Evolutionary conservation across 2,329 filamentous ascomycete species (phyloP).

Genomic region (Thelonectria blattea): DNA sequence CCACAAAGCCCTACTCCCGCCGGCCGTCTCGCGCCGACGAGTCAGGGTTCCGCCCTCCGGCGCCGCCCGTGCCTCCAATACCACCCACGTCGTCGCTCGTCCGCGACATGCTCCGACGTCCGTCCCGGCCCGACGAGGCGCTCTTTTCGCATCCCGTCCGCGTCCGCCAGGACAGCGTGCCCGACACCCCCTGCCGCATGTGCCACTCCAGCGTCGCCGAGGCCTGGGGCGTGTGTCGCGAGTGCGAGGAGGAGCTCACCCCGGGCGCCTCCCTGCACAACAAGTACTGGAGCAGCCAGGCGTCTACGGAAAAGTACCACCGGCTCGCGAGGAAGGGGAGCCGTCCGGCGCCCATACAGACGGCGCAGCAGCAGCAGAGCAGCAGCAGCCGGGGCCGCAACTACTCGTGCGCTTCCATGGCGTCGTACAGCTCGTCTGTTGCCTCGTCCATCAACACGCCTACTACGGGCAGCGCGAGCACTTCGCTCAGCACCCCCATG

Average conservation of each 20-base stretch:
- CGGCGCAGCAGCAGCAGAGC: slow-evolving; percentile 2
- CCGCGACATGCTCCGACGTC: slow-evolving; percentile 20
- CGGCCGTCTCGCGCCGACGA: neutral
- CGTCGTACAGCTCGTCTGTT: slow-evolving; percentile 11
- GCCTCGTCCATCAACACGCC: neutral
- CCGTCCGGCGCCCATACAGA: slow-evolving; percentile 27
- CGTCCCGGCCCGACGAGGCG: slow-evolving; percentile 28
- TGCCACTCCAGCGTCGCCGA: slow-evolving; percentile 35
- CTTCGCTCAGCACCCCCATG: neutral
- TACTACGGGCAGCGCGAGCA: slow-evolving; percentile 21
- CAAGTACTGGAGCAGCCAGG: slow-evolving; percentile 17
- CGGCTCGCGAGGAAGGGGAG: slow-evolving; percentile 19
- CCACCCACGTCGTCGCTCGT: neutral
- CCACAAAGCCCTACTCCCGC: neutral
- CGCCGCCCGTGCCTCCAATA: neutral
- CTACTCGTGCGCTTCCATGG: slow-evolving; percentile 10
- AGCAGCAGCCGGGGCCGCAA: neutral
- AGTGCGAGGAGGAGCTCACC: slow-evolving; percentile 32
- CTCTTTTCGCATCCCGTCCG: slow-evolving; percentile 33
- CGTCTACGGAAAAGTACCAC: slow-evolving; percentile 8
- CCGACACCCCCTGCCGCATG: slow-evolving; percentile 30
- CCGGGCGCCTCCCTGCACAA: slow-evolving; percentile 2
- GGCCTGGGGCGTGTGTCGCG: slow-evolving; percentile 31
- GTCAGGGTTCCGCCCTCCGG: neutral
- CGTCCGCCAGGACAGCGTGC: slow-evolving; percentile 32